Evolutionary conservation across 805 yeast species (phyloP).

Genomic region (Blastobotrys peoriensis): DNA sequence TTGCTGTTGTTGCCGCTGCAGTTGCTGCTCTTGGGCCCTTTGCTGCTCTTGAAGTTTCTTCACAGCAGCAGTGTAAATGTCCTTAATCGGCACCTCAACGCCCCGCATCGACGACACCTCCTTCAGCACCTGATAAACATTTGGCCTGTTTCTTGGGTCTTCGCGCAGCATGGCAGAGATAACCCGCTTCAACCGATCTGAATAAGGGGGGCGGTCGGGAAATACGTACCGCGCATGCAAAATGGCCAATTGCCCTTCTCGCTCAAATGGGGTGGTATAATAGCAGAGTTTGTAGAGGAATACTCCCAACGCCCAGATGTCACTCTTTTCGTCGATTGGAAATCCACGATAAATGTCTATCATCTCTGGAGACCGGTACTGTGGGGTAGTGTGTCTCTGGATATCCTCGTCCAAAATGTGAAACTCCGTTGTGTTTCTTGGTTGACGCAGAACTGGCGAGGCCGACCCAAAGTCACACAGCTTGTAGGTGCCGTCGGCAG

Average conservation of each 20-base stretch:
- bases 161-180: constrained; percentile 77
- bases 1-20: constrained; percentile 2
- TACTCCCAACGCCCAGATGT: constrained; percentile 95
- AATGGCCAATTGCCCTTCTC: constrained; percentile 76
- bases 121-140: constrained; percentile 68
- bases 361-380: constrained; percentile 95
- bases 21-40: not conserved
- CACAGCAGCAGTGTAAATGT: constrained; percentile 19
- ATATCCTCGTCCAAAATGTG: constrained; percentile 77
- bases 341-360: constrained; percentile 74
- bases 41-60: constrained; percentile 1
- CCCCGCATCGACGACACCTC: constrained; percentile 59
- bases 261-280: constrained; percentile 91
- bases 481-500: constrained; percentile 63
- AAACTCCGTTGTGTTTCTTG: constrained; percentile 66
- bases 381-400: constrained; percentile 89
- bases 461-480: constrained; percentile 94
- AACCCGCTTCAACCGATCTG: constrained; percentile 66
- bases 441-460: constrained; percentile 63
- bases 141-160: constrained; percentile 78
- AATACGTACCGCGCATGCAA: constrained; percentile 77
- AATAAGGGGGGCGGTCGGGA: constrained; percentile 60
- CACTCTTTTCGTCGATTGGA: constrained; percentile 87
- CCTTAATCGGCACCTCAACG: constrained; percentile 43
- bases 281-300: constrained; percentile 85